A percentile compares a stretch with the other conserved stretches of the same genome.
phyloP scores from a whole-genome alignment of 306 rosid species.

The Cucurbita pepo region DNA sequence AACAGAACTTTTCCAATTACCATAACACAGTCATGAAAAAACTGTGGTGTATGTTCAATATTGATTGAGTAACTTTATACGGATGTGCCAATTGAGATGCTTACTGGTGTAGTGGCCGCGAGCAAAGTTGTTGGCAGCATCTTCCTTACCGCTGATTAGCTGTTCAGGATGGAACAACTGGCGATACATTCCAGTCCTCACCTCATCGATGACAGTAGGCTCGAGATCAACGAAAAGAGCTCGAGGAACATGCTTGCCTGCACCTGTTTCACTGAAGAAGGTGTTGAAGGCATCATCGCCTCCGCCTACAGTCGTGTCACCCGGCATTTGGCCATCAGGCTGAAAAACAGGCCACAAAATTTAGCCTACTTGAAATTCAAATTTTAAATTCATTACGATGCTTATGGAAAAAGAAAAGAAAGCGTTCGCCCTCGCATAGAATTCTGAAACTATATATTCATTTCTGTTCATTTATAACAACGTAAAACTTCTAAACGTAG shows the following conservation, averaged over 20 bases:
- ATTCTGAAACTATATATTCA: not conserved
- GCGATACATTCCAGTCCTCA: conserved; percentile 77
- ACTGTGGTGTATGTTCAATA: not conserved
- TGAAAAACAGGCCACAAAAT: not conserved
- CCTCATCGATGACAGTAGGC: conserved; percentile 88
- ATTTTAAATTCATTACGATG: not conserved
- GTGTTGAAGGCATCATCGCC: conserved; percentile 46
- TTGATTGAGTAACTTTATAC: not conserved
- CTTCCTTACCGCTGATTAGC: conserved; percentile 85
- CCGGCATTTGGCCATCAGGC: conserved; percentile 80
- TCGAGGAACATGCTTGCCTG: conserved; percentile 11
- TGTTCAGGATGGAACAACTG: conserved; percentile 93
- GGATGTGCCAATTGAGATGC: not conserved
- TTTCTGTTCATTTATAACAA: not conserved
- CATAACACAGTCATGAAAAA: not conserved
- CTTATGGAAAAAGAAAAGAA: not conserved
- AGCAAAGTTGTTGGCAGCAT: conserved; percentile 96
- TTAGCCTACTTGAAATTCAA: not conserved
- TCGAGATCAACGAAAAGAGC: conserved; percentile 83
- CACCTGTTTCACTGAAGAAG: conserved; percentile 70
- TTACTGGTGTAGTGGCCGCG: conserved; percentile 89
- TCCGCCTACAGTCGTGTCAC: conserved; percentile 71
- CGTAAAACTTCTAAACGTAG: not conserved
- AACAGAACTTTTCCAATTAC: not conserved
- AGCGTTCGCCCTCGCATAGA: not conserved